These are phyloP conservation scores for Silybum marianum DNA, from an alignment of 129 eudicot species.

Conservation along the genomic window DNA sequence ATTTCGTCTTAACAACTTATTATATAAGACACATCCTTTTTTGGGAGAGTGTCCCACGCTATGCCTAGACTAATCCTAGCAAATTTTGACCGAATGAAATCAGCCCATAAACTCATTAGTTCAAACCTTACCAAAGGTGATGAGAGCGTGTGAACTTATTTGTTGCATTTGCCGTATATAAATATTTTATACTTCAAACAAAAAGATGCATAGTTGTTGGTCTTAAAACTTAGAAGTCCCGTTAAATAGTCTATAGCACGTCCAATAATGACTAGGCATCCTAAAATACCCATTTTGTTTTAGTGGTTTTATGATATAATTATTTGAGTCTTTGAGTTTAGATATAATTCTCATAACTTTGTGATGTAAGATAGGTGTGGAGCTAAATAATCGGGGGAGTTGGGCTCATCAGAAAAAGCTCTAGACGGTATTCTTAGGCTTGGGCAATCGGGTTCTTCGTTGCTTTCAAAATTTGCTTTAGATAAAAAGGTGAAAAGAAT, in stretches of 20 bases:
- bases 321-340: conserved; percentile 1
- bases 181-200: too few species aligned
- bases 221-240: background rate
- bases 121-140: too few species aligned
- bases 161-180: too few species aligned
- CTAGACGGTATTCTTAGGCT: conserved; percentile 62
- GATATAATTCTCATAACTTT: conserved; percentile 19
- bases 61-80: too few species aligned
- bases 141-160: too few species aligned
- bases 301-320: background rate
- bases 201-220: background rate
- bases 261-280: background rate
- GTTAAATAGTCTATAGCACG: background rate
- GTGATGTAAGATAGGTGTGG: conserved; percentile 51
- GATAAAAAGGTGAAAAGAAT: conserved; percentile 39
- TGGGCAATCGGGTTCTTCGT: conserved; percentile 52
- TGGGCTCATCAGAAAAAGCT: conserved; percentile 42
- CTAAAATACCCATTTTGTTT: background rate
- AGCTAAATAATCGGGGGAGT: conserved; percentile 48
- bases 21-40: background rate
- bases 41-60: too few species aligned
- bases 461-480: conserved; percentile 55
- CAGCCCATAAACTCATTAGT: too few species aligned
- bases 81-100: too few species aligned
- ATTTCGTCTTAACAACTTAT: background rate